phyloP scores from a whole-genome alignment of 768 basidiomycete genomes.

The Podaxis carcinomalis region DNA sequence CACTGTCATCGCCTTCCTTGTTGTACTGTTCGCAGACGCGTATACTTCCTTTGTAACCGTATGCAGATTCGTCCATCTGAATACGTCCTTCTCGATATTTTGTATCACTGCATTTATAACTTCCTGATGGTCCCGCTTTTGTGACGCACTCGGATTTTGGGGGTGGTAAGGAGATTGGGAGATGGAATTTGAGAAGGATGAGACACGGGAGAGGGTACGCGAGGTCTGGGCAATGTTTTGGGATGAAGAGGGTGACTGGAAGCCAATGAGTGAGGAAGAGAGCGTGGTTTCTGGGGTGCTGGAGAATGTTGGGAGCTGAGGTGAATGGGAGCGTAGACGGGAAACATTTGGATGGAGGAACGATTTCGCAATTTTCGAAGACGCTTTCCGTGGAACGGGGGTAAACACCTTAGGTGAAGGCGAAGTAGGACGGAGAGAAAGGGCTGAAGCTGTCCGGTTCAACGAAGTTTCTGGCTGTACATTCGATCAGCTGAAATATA shows the following conservation, averaged over 20 bases:
- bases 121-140: not conserved
- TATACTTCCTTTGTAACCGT: conserved; percentile 56
- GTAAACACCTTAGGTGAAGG: conserved; percentile 35
- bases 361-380: conserved; percentile 42
- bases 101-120: conserved; percentile 11
- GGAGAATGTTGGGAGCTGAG: conserved; percentile 39
- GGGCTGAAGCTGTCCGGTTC: conserved; percentile 23
- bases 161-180: conserved; percentile 22
- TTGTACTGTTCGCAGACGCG: conserved; percentile 23
- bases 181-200: conserved; percentile 47
- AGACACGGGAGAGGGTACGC: conserved; percentile 64
- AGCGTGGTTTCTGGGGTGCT: conserved; percentile 8
- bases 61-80: conserved; percentile 72
- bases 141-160: not conserved
- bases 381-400: conserved; percentile 26
- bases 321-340: conserved; percentile 68
- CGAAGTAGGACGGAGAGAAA: conserved; percentile 31
- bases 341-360: conserved; percentile 76
- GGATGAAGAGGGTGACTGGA: conserved; percentile 38
- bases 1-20: conserved; percentile 58
- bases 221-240: conserved; percentile 52
- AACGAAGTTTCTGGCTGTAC: conserved; percentile 12
- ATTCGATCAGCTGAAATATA: conserved; percentile 7
- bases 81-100: conserved; percentile 47
- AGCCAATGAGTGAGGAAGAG: conserved; percentile 25